Evolutionary conservation across 2,329 filamentous ascomycete species (phyloP).

Genomic region (Fusarium sterilihyphosum): DNA sequence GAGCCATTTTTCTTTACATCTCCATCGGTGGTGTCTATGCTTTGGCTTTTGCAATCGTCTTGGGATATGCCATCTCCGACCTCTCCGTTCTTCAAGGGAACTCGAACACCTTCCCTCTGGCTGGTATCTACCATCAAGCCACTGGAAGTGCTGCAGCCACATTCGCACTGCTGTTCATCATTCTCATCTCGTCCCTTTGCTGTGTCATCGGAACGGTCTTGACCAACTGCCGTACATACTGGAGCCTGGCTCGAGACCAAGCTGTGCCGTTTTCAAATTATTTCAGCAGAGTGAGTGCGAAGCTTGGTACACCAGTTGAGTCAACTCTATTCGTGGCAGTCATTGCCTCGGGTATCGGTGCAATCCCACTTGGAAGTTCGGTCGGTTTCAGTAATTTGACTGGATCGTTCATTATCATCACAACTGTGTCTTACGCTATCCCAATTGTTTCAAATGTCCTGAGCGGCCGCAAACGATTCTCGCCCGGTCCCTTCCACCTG

Average conservation of each 20-base stretch:
- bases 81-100: constrained; percentile 34
- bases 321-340: constrained; percentile 39
- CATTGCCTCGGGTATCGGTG: constrained; percentile 37
- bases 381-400: constrained; percentile 42
- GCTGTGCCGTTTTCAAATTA: constrained; percentile 34
- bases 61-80: constrained; percentile 41
- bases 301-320: constrained; percentile 34
- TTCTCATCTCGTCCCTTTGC: constrained; percentile 39
- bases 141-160: constrained; percentile 31
- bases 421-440: constrained; percentile 40
- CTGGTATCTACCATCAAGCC: constrained; percentile 40
- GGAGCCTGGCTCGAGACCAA: constrained; percentile 39
- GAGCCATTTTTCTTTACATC: constrained; percentile 41
- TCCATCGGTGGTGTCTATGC: constrained; percentile 36
- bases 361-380: constrained; percentile 39
- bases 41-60: constrained; percentile 32
- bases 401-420: constrained; percentile 43
- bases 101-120: constrained; percentile 37
- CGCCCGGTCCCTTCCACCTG: constrained; percentile 30
- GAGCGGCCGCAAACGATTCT: constrained; percentile 27
- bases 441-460: constrained; percentile 33
- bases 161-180: constrained; percentile 38
- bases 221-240: constrained; percentile 41
- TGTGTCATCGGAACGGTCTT: constrained; percentile 37
- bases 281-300: constrained; percentile 32